These are phyloP conservation scores for Omphalea diandra DNA, from an alignment of 441 rosid genomes.

Conservation along the genomic window DNA sequence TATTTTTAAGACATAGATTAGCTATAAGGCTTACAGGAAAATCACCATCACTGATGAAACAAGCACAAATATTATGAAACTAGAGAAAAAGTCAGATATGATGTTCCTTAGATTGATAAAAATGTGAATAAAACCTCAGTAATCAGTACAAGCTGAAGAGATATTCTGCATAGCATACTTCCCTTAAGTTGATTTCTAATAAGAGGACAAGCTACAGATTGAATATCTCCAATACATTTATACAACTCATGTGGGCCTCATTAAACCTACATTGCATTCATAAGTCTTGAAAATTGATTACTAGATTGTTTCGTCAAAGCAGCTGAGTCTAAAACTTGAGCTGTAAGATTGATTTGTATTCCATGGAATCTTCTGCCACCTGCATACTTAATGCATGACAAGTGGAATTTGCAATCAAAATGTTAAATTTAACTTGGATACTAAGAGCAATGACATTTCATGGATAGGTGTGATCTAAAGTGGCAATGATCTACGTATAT, in stretches of 20 bases:
- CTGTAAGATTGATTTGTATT: not conserved
- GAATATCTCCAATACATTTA: not conserved
- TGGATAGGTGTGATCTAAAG: not conserved
- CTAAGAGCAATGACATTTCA: not conserved
- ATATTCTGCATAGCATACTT: not conserved
- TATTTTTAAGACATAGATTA: not conserved
- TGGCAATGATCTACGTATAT: not conserved
- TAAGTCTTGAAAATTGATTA: not conserved
- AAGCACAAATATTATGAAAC: not conserved
- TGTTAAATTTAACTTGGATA: not conserved
- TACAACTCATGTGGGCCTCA: no score
- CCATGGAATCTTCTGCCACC: not conserved
- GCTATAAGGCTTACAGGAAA: not conserved
- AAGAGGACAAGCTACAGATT: not conserved
- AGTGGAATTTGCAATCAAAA: not conserved
- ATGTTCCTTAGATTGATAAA: not conserved
- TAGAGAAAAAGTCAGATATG: not conserved
- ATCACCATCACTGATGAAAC: not conserved
- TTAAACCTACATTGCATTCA: not conserved
- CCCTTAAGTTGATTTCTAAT: not conserved
- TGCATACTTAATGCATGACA: not conserved
- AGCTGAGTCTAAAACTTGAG: not conserved
- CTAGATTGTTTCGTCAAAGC: not conserved
- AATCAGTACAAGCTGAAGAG: not conserved
- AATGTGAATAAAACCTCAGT: not conserved